Percentiles rank a stretch among this genome's conserved stretches.
Evolutionary conservation across 129 eudicot genomes (phyloP).

Genomic region (Solidago caesia): DNA sequence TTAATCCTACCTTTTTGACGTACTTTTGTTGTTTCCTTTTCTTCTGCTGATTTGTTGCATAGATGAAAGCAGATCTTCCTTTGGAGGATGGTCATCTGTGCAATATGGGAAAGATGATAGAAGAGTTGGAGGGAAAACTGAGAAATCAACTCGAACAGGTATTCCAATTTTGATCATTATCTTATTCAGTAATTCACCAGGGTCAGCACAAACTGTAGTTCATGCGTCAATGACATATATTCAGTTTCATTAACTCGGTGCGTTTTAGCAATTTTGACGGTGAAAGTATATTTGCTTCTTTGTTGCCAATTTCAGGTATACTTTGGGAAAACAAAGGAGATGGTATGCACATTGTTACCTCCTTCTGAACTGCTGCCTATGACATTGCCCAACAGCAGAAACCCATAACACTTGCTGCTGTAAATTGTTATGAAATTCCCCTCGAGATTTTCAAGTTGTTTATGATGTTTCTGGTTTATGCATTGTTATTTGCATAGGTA

Average conservation of each 20-base stretch:
- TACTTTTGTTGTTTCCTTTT: neutral
- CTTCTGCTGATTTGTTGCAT: neutral
- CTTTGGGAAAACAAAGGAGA: slow-evolving; percentile 97
- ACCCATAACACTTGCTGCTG: slow-evolving; percentile 4
- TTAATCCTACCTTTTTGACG: neutral
- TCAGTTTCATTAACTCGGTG: neutral
- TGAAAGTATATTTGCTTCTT: neutral
- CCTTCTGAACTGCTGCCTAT: slow-evolving; percentile 65
- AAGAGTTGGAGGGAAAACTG: slow-evolving; percentile 94
- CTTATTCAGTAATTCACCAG: neutral
- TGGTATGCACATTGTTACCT: slow-evolving; percentile 93
- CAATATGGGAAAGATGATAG: slow-evolving; percentile 98
- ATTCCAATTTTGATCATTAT: neutral
- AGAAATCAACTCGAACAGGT: slow-evolving; percentile 98
- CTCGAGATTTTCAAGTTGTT: neutral
- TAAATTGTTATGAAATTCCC: neutral
- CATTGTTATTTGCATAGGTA: neutral
- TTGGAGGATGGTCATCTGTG: slow-evolving; percentile 92
- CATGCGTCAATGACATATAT: neutral
- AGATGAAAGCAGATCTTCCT: slow-evolving; percentile 87
- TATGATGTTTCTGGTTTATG: neutral
- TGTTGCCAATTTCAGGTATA: slow-evolving; percentile 60
- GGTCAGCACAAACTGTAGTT: neutral
- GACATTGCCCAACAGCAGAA: slow-evolving; percentile 61
- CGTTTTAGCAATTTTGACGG: neutral